These are phyloP conservation scores for Beauveria pseudobassiana DNA, from an alignment of 2,329 filamentous ascomycete genomes.

Conservation along the genomic window DNA sequence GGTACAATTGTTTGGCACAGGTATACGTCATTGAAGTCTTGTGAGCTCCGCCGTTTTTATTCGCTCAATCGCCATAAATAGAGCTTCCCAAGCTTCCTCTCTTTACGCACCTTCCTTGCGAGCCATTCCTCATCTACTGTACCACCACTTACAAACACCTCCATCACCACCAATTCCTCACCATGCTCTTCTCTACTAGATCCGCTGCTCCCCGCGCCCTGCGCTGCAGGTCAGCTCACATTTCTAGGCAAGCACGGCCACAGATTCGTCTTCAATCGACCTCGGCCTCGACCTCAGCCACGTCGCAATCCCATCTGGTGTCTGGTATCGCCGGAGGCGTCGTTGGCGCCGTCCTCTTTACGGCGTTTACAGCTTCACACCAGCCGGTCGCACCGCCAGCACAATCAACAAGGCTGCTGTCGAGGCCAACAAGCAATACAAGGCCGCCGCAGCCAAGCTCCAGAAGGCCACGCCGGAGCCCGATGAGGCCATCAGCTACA, in stretches of 20 bases:
- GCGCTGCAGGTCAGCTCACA: not conserved
- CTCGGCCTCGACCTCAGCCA: constrained; percentile 18
- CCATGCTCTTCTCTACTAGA: constrained; percentile 3
- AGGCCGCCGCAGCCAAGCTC: constrained; percentile 51
- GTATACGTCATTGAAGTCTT: constrained; percentile 2
- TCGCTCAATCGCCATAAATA: not conserved
- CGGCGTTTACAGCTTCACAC: constrained; percentile 36
- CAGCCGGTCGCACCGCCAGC: constrained; percentile 32
- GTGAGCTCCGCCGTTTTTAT: not conserved
- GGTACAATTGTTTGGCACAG: not conserved
- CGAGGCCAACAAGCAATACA: constrained; percentile 53
- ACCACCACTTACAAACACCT: not conserved
- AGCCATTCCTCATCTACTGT: not conserved
- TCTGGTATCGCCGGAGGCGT: constrained; percentile 38
- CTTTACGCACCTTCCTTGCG: not conserved
- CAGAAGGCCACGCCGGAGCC: constrained; percentile 56
- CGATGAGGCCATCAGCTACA: constrained; percentile 58
- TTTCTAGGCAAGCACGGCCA: not conserved
- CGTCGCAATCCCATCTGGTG: constrained; percentile 26
- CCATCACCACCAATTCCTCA: not conserved
- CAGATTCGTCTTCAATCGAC: constrained; percentile 35
- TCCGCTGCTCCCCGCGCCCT: not conserved
- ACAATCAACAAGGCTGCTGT: constrained; percentile 40
- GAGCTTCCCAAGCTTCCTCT: not conserved
- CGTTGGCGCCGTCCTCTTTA: constrained; percentile 33